Conservation (phyloP, 768 basidiomycete species). For the Serendipita sp. region DNA sequence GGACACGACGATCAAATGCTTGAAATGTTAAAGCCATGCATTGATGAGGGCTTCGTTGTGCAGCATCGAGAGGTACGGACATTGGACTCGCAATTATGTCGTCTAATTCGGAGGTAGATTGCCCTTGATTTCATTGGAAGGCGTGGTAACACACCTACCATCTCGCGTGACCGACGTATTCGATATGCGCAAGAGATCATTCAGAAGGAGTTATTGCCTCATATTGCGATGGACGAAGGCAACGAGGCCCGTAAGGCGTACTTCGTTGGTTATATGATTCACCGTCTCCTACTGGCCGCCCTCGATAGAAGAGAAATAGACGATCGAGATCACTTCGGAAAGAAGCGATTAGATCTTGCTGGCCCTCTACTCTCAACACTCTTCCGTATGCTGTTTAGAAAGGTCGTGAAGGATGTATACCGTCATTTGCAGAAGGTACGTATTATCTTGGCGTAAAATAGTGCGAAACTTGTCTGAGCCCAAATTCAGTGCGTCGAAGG, state of each 20-base stretch:
- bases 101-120: slow-evolving; percentile 22
- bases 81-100: background rate
- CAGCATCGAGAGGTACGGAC: slow-evolving; percentile 76
- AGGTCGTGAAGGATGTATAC: slow-evolving; percentile 93
- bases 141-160: slow-evolving; percentile 86
- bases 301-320: slow-evolving; percentile 90
- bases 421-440: slow-evolving; percentile 89
- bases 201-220: slow-evolving; percentile 97
- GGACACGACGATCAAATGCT: slow-evolving; percentile 91
- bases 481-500: slow-evolving; percentile 77
- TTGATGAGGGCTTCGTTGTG: slow-evolving; percentile 96
- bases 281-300: slow-evolving; percentile 84
- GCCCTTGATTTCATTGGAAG: slow-evolving; percentile 97
- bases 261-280: slow-evolving; percentile 99
- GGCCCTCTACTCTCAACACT: slow-evolving; percentile 92
- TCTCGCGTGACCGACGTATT: slow-evolving; percentile 82
- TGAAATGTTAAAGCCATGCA: slow-evolving; percentile 96
- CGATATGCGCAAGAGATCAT: slow-evolving; percentile 95
- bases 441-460: background rate
- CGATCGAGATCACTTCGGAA: slow-evolving; percentile 98
- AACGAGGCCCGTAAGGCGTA: slow-evolving; percentile 98
- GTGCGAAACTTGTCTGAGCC: background rate
- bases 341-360: slow-evolving; percentile 91
- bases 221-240: slow-evolving; percentile 89
- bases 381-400: slow-evolving; percentile 95